Conservation (phyloP, 2,329 filamentous ascomycete species). For the Beauveria asiatica region DNA sequence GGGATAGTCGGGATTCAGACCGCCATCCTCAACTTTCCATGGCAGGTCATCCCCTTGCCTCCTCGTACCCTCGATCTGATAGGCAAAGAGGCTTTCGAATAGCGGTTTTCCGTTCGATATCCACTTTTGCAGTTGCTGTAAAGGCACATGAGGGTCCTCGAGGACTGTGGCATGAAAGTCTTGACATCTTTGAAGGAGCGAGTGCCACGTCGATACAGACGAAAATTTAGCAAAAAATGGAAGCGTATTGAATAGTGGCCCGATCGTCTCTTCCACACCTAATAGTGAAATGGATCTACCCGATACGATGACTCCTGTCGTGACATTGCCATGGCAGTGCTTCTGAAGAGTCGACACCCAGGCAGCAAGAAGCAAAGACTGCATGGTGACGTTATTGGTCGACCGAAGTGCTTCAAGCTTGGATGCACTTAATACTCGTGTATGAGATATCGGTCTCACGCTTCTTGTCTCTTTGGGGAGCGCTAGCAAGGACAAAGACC, state of each 20-base stretch:
- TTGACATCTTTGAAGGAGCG: conserved; percentile 57
- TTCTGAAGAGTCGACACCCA: conserved; percentile 59
- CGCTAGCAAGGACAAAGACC: conserved; percentile 14
- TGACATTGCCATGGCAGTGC: conserved; percentile 34
- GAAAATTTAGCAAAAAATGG: conserved; percentile 52
- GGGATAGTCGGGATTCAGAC: conserved; percentile 56
- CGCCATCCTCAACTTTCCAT: conserved; percentile 47
- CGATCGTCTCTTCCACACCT: conserved; percentile 58
- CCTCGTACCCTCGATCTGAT: conserved; percentile 47
- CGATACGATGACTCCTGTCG: conserved; percentile 69
- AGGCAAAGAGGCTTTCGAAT: conserved; percentile 79
- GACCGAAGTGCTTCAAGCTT: conserved; percentile 13
- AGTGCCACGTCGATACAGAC: conserved; percentile 44
- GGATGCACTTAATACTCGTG: conserved; percentile 7
- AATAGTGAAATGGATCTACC: conserved; percentile 65
- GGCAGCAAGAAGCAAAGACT: conserved; percentile 50
- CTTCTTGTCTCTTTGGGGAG: background rate
- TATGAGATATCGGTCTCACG: background rate
- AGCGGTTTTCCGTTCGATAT: conserved; percentile 50
- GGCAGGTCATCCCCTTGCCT: conserved; percentile 24
- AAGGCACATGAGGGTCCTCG: conserved; percentile 59
- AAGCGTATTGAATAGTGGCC: conserved; percentile 84
- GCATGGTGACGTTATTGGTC: conserved; percentile 14
- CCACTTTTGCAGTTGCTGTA: conserved; percentile 78
- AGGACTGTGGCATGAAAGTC: conserved; percentile 64